Evolutionary conservation across 495 filamentous ascomycete species (phyloP), one percentile per base, ranked within the genome.

Genomic region (Penicillium diatomitis): DNA sequence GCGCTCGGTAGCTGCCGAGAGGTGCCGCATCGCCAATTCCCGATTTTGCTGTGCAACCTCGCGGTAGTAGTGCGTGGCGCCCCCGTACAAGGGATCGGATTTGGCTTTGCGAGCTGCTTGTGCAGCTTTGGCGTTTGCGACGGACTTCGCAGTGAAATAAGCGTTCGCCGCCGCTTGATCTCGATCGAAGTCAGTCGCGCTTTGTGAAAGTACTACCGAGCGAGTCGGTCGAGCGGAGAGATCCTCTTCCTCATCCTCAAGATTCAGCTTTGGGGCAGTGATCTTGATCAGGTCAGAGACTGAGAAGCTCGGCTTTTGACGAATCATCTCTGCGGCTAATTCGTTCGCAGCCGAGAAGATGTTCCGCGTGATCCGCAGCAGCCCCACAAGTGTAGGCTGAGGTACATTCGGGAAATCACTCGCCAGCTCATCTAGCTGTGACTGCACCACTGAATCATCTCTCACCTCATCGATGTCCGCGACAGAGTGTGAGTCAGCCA

Each of bases 71-170:
- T 78, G 80, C 3, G 83, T 81, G 4, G 75, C 85, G 29, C 75
- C 84, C 11, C 76, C 79, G 75, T 86, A 84, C 8, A 85, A 63
- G 3, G 58, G 81, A 48, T 84, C 75, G 0, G 85, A 88, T 53
- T 73, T 81, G 10, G 77, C 79, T 49, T 74, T 79, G 32, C 80
- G 80, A 53, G 82, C 78, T 4, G 83, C 77, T 40, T 72, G 68
- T 6, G 70, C 66, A 3, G 86, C 85, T 69, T 86, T 76, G 4
- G 62, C 56, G 49, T 82, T 78, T 2, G 83, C 82, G 5, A 59
- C 55, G 0, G 68, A 60, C 9, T 76, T 67, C 3, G 68, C 68
- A 1, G 58, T 47, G 11, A 69, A 71, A 41, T 76, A 63, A 6
- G 70, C 62, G 6, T 61, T 54, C 7, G 70, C 66, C 2, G 59